Base-by-base conservation (phyloP, 306 rosid genomes). In the Sicyos edulis region DNA sequence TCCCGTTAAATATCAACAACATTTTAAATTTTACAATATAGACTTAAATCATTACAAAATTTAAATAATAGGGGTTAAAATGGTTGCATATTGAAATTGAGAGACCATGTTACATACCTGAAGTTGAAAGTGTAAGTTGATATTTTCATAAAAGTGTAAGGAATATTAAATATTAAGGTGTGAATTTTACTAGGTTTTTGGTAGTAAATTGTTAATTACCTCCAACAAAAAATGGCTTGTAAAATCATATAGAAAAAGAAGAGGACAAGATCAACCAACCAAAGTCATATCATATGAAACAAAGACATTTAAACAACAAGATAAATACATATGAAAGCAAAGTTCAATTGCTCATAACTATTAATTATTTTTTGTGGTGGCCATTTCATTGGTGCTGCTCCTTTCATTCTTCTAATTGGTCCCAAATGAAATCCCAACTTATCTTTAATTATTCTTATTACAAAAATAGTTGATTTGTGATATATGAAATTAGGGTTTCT, bases 401-500 rank as follows among this genome's bases (percentile, higher is more conserved):
- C 21, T 20, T 21, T 64, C 8, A 47, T 66, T 15, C 50, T 49
- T 66, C 21, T 47, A 21, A 9, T 67, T 49, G 72, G 42, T 37
- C 16, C 72, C 57, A 22, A 37, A 4, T 37, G 5, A 37, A 37
- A 3, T 49, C 57, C 8, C 72, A 55, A 49, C 56, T 67, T 12
- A 22, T 17, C 40, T 67, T 58, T 68, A 4, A 49, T 22, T 16
- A 68, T 68, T 1, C 6, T 68, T 67, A 61, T 75, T 74, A 55
- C 26, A 20, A 26, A 56, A 29, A 42, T 44, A 42, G 79, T 72
- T 55, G 75, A 76, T 44, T 76, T 40, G 42, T 7, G 44, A 49
- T 14, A 69, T 56, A 44, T 44, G 6, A 52, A 71, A 76, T 55
- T 20, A 53, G 74, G 63, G 40, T 47, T 76, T 67, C 75, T 63